Evolutionary conservation across 495 filamentous ascomycete species (phyloP).

Genomic region (Annulohypoxylon bovei): DNA sequence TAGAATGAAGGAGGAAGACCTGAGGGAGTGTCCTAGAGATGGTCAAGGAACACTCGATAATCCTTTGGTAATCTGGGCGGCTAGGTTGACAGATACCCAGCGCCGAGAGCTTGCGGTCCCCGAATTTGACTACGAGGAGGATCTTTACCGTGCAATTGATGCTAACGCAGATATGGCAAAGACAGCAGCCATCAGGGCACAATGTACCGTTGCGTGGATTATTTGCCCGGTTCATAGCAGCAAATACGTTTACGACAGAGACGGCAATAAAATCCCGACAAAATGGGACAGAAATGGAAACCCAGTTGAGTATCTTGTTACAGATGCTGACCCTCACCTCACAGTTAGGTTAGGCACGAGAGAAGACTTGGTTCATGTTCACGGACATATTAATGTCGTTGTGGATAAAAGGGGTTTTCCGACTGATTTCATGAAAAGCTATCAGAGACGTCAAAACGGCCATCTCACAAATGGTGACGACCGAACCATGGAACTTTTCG

Average conservation of each 20-base stretch:
- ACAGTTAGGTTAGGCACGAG: conserved; percentile 24
- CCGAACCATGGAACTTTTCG: conserved; percentile 25
- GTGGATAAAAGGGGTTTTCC: conserved; percentile 27
- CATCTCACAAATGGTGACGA: conserved; percentile 17
- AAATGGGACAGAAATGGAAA: conserved; percentile 11
- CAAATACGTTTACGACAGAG: conserved; percentile 21
- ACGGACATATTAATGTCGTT: conserved; percentile 19
- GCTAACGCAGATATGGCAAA: conserved; percentile 32
- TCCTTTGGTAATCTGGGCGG: conserved; percentile 26
- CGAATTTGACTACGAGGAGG: conserved; percentile 20
- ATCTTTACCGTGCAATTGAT: conserved; percentile 29
- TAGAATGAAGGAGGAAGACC: background rate
- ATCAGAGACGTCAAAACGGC: conserved; percentile 6
- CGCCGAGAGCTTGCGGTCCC: conserved; percentile 11
- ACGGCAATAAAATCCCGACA: conserved; percentile 6
- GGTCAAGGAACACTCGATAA: conserved; percentile 24
- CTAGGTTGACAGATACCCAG: conserved; percentile 9
- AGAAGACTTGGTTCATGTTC: conserved; percentile 19
- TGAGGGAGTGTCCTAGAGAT: conserved; percentile 14
- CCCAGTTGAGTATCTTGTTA: conserved; percentile 6
- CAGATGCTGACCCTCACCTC: conserved; percentile 27
- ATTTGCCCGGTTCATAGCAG: conserved; percentile 24
- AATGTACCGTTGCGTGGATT: conserved; percentile 34
- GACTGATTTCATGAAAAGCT: conserved; percentile 10
- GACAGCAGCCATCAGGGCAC: conserved; percentile 16